phyloP scores from a whole-genome alignment of 1,284 basidiomycete genomes.

The Clitocybe nebularis region DNA sequence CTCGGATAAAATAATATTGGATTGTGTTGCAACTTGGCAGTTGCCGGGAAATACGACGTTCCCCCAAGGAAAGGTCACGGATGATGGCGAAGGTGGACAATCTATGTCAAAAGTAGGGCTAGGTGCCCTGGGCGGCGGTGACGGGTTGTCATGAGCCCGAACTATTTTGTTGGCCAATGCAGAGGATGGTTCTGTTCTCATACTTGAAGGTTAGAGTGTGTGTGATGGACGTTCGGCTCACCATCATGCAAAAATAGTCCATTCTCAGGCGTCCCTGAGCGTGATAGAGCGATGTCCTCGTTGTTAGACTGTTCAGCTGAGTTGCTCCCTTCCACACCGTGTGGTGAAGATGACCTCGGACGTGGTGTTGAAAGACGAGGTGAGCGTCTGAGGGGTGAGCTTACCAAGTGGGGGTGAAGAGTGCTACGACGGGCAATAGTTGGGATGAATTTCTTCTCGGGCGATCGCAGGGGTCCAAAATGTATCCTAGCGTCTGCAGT shows the following conservation, averaged over 20 bases:
- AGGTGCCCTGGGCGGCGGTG: slow-evolving; percentile 57
- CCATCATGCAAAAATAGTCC: slow-evolving; percentile 39
- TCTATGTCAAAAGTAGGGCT: too few relatives aligned
- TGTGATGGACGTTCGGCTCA: slow-evolving; percentile 23
- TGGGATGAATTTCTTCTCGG: slow-evolving; percentile 45
- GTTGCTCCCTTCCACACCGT: slow-evolving; percentile 14
- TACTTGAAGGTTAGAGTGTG: slow-evolving; percentile 2
- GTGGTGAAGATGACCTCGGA: slow-evolving; percentile 23
- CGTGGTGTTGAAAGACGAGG: slow-evolving; percentile 40
- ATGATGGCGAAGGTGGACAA: too few relatives aligned
- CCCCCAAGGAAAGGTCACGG: too few relatives aligned
- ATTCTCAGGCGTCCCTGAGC: slow-evolving; percentile 43
- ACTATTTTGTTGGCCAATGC: slow-evolving; percentile 59
- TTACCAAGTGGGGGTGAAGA: slow-evolving; percentile 23
- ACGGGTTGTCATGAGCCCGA: slow-evolving; percentile 69
- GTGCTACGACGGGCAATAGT: slow-evolving; percentile 25
- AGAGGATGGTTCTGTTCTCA: slow-evolving; percentile 56
- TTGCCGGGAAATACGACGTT: too few relatives aligned
- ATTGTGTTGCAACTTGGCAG: too few relatives aligned
- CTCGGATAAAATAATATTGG: too few relatives aligned
- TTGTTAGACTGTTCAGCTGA: slow-evolving; percentile 17
- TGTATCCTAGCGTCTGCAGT: slow-evolving; percentile 39
- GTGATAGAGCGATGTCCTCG: slow-evolving; percentile 22
- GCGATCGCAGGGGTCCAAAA: slow-evolving; percentile 52
- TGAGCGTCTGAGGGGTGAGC: slow-evolving; percentile 46